Base-by-base conservation (phyloP, 2,329 filamentous ascomycete species). In the Sclerotinia nivalis region DNA sequence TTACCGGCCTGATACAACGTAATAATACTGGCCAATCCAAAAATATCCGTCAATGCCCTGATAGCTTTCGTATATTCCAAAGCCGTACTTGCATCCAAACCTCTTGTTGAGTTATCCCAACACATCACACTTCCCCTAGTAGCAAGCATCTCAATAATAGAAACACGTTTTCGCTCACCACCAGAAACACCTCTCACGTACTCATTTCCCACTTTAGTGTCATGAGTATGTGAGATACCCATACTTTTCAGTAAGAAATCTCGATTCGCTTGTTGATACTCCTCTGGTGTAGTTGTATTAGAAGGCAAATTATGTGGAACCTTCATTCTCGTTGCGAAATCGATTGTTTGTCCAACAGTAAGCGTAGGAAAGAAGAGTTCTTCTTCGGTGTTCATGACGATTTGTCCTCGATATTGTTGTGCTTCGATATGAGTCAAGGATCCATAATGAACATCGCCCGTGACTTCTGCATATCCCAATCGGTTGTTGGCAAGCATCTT, bases 1-100 rank as follows among this genome's bases (percentile, higher is more conserved):
- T 92, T 90, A 8, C 88, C 88, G 4, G 90, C 89, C 76, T 92
- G 90, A 76, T 92, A 92, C 0, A 91, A 81, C 0, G 88, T 89
- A 18, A 90, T 87, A 60, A 90, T 86, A 0, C 87, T 85, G 0
- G 87, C 81, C 5, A 89, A 80, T 0, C 87, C 86, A 5, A 87
- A 80, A 1, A 88, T 83, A 71, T 91, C 87, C 0, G 89, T 90
- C 84, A 91, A 82, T 7, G 86, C 84, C 10, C 89, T 82, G n/a
- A 91, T 79, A 2, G 86, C 85, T 74, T 87, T 88, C 40, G 84
- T 82, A 75, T 85, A 90, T 66, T 89, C 47, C 93, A 84, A 73
- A 93, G 88, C 89, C 5, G 86, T 90, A 74, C 85, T 88, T 0
- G 88, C 88, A 75, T 91, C 89, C 0, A 91, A 80, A 66, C 89